Base-by-base conservation (phyloP, 371 early-diverging fungal species). In the Rozella allomycis region DNA sequence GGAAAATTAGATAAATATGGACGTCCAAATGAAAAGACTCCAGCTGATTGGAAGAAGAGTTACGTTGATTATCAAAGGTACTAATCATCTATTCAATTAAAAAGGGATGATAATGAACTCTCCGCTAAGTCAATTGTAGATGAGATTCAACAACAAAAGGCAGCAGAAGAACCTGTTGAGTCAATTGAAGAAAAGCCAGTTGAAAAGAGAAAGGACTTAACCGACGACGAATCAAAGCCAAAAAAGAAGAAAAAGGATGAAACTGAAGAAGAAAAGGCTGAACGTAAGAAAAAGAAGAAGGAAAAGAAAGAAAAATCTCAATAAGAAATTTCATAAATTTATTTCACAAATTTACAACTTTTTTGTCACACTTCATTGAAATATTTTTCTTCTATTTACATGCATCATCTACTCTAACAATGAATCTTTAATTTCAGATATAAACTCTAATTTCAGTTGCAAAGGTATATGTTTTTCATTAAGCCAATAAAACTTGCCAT, bases 1-100 rank as follows among this genome's bases (percentile, higher is more conserved):
- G 94, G 94, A 23, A 83, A 87, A 59, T 66, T 93, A 16, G 94
- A 93, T 60, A 90, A 90, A 65, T 90, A 58, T 42, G 94, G 94
- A 18, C 72, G 82, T 40, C 56, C 67, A 26, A 88, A 68, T 40
- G 61, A 66, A 12, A 45, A 50, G 17, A 85, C 86, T 3, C 90
- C 93, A 5, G 55, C 41, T 10, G 43, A 45, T 13, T 85, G 84
- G 84, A 69, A 57, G 47, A 51, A 65, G 35, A 47, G 48, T 16
- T 30, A 25, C 22, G 31, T 25, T 17, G 20, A 23, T n/a, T 25
- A 20, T 6, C 16, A 30, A 13, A 30, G 8, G 4, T 10, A 20
- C 8, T n/a, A n/a, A n/a, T n/a, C n/a, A n/a, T n/a, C n/a, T n/a
- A n/a, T n/a, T n/a, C n/a, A n/a, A n/a, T n/a, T n/a, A n/a, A n/a